Percentiles rank a stretch among this genome's conserved stretches.
phyloP scores from a whole-genome alignment of 2,329 filamentous ascomycete genomes.

The Alternaria panax region DNA sequence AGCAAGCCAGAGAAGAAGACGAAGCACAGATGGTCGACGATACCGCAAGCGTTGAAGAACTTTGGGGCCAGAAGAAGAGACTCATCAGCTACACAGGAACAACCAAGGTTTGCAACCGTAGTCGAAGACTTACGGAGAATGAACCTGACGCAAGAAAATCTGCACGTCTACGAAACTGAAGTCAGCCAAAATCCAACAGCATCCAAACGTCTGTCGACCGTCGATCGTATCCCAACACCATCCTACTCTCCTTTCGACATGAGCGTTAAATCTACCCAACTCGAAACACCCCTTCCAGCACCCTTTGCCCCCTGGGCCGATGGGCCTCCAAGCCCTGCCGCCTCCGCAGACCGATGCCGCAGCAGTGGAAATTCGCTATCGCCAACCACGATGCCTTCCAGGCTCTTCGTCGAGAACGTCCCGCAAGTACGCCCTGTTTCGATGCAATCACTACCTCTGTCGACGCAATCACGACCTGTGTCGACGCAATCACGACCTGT shows the following conservation, averaged over 20 bases:
- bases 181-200: slow-evolving; percentile 7
- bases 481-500: slow-evolving; percentile 20
- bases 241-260: slow-evolving; percentile 31
- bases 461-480: too few relatives aligned
- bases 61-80: slow-evolving; percentile 26
- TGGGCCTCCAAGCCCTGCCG: slow-evolving; percentile 29
- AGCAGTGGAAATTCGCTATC: slow-evolving; percentile 25
- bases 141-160: slow-evolving; percentile 26
- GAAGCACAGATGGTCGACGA: slow-evolving; percentile 36
- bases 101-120: slow-evolving; percentile 13
- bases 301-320: slow-evolving; percentile 36
- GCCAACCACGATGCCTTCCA: slow-evolving; percentile 12
- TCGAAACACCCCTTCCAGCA: slow-evolving; percentile 25
- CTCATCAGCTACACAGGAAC: slow-evolving; percentile 24
- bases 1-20: slow-evolving; percentile 29
- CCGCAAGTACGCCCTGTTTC: slow-evolving; percentile 22
- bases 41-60: slow-evolving; percentile 32
- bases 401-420: slow-evolving; percentile 14
- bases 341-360: slow-evolving; percentile 19
- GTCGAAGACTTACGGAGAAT: slow-evolving; percentile 20
- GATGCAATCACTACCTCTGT: too few relatives aligned
- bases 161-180: slow-evolving; percentile 17
- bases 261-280: slow-evolving; percentile 3
- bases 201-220: slow-evolving; percentile 18
- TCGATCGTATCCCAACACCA: slow-evolving; percentile 31